A percentile compares a stretch with the other conserved stretches of the same genome.
These are phyloP conservation scores for Mediolabrus comicus DNA, from an alignment of 108 stramenopile species.

Conservation along the genomic window DNA sequence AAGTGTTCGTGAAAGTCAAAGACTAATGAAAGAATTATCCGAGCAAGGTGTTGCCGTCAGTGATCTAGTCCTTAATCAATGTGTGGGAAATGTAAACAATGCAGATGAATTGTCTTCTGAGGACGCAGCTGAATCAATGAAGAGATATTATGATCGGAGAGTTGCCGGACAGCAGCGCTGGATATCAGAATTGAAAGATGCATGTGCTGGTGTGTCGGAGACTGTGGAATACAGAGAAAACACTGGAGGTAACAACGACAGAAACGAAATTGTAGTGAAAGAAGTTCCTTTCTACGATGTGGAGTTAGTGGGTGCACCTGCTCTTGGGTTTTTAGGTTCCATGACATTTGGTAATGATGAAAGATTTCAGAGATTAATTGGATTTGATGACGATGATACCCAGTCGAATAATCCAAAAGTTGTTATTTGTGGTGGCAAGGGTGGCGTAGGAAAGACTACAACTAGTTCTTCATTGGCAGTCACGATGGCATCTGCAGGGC, in stretches of 20 bases:
- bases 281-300: slow-evolving; percentile 84
- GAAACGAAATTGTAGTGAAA: slow-evolving; percentile 55
- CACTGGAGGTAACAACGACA: slow-evolving; percentile 31
- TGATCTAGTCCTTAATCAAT: slow-evolving; percentile 86
- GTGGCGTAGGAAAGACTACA: slow-evolving; percentile 90
- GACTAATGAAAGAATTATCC: slow-evolving; percentile 68
- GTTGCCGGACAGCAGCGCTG: slow-evolving; percentile 70
- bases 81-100: slow-evolving; percentile 43
- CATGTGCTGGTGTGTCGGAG: slow-evolving; percentile 62
- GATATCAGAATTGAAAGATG: slow-evolving; percentile 64
- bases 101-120: slow-evolving; percentile 2
- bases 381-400: slow-evolving; percentile 52
- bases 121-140: slow-evolving; percentile 48
- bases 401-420: slow-evolving; percentile 54
- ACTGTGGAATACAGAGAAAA: slow-evolving; percentile 64
- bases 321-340: slow-evolving; percentile 68
- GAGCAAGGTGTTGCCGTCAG: slow-evolving; percentile 69
- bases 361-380: slow-evolving; percentile 43
- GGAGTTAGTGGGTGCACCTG: slow-evolving; percentile 83
- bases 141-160: slow-evolving; percentile 72
- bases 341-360: slow-evolving; percentile 57
- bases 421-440: slow-evolving; percentile 89
- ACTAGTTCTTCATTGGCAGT: slow-evolving; percentile 86
- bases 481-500: slow-evolving; percentile 82
- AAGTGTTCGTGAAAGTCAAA: slow-evolving; percentile 75